Conservation (phyloP, 345 rosid genomes). For the Laguncularia racemosa region DNA sequence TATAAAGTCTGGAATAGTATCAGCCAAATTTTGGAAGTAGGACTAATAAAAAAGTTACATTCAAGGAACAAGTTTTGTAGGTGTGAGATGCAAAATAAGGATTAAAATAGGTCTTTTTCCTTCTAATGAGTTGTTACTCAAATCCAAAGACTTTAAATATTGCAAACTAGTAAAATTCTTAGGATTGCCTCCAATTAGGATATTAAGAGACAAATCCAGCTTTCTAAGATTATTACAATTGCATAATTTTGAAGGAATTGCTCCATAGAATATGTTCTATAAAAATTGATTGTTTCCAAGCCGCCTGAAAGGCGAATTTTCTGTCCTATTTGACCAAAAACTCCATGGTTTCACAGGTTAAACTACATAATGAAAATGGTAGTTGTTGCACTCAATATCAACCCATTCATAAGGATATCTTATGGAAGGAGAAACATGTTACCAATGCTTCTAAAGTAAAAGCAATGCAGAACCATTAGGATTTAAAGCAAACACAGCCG, state of each 20-base stretch:
- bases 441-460: constrained; percentile 42
- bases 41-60: constrained; percentile 49
- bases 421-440: constrained; percentile 27
- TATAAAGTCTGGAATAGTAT: constrained; percentile 52
- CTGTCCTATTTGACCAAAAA: constrained; percentile 56
- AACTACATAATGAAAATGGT: constrained; percentile 18
- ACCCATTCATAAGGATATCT: constrained; percentile 54
- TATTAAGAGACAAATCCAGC: constrained; percentile 51
- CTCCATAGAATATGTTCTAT: constrained; percentile 44
- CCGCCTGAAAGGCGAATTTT: constrained; percentile 38
- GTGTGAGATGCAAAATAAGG: constrained; percentile 28
- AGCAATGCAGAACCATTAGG: constrained; percentile 43
- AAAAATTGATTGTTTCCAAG: constrained; percentile 41
- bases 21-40: constrained; percentile 50
- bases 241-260: constrained; percentile 38
- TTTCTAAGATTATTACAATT: constrained; percentile 37
- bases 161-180: constrained; percentile 27
- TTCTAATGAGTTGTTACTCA: constrained; percentile 39
- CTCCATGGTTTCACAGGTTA: constrained; percentile 31
- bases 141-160: constrained; percentile 19
- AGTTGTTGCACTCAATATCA: constrained; percentile 42
- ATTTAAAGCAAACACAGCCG: constrained; percentile 24
- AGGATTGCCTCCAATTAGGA: constrained; percentile 45
- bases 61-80: constrained; percentile 30
- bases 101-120: constrained; percentile 53